phyloP scores from a whole-genome alignment of 192 early-diverging fungal genomes.

The Backusella mclennaniae region DNA sequence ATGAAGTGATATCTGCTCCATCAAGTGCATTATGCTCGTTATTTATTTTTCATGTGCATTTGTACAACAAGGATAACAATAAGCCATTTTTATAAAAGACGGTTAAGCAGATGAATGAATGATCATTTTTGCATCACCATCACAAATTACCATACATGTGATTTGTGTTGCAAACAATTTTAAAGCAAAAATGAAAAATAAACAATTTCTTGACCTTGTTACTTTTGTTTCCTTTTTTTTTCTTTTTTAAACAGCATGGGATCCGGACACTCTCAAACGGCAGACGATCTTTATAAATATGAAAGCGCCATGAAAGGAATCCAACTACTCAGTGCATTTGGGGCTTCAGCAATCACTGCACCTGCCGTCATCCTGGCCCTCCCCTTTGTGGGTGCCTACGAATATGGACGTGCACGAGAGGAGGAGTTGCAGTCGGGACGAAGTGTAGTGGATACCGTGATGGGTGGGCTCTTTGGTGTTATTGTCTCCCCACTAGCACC shows the following conservation, averaged over 20 bases:
- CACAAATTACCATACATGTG: constrained; percentile 4
- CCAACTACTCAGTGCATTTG: constrained; percentile 9
- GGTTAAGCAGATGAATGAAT: not conserved
- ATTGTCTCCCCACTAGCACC: constrained; percentile 25
- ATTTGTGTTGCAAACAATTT: constrained; percentile 6
- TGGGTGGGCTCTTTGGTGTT: constrained; percentile 21
- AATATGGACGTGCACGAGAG: constrained; percentile 8
- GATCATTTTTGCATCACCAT: not conserved
- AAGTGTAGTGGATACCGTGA: constrained; percentile 3
- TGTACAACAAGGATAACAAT: too few species aligned
- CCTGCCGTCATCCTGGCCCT: constrained; percentile 20
- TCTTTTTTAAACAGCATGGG: not conserved
- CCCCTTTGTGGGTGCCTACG: constrained; percentile 23
- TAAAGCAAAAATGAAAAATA: not conserved
- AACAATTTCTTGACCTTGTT: not conserved
- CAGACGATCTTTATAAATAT: constrained; percentile 3
- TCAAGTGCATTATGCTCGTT: too few species aligned
- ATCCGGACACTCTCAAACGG: constrained; percentile 14
- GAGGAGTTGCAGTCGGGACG: constrained; percentile 7
- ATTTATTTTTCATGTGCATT: too few species aligned
- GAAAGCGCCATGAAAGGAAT: constrained; percentile 18
- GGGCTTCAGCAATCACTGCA: not conserved
- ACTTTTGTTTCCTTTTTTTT: not conserved
- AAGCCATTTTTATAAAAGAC: not conserved
- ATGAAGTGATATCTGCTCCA: not conserved